A percentile compares a stretch with the other conserved stretches of the same genome.
Conservation (phyloP, 176 grass and related monocot species). For the Cocos nucifera region DNA sequence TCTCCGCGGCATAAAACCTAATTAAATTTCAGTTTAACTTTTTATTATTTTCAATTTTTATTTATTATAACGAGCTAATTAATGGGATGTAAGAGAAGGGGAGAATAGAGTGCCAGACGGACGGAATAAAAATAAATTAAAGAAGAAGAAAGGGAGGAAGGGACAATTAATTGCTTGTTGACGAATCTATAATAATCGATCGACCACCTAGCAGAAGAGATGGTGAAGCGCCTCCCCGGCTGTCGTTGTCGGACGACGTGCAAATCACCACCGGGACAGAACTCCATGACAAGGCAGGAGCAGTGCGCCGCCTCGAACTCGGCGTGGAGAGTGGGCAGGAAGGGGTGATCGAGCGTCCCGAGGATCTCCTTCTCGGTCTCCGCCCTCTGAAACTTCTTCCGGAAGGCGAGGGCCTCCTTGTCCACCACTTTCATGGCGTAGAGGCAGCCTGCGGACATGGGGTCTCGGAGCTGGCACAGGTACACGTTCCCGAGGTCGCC, state of each 20-base stretch:
- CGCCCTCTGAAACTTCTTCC: constrained; percentile 69
- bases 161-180: too few relatives aligned
- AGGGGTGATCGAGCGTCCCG: constrained; percentile 67
- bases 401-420: constrained; percentile 63
- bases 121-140: too few relatives aligned
- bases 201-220: constrained; percentile 43
- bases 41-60: too few relatives aligned
- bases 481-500: constrained; percentile 90
- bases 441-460: constrained; percentile 40
- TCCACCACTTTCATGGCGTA: constrained; percentile 95
- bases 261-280: constrained; percentile 77
- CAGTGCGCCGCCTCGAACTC: constrained; percentile 90
- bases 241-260: constrained; percentile 77
- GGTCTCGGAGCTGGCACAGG: constrained; percentile 55
- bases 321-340: constrained; percentile 75
- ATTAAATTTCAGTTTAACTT: too few relatives aligned
- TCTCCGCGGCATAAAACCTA: constrained; percentile 14
- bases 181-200: too few relatives aligned
- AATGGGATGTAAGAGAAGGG: too few relatives aligned
- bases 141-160: too few relatives aligned
- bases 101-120: too few relatives aligned
- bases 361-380: constrained; percentile 85
- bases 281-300: constrained; percentile 92
- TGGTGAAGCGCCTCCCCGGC: constrained; percentile 43
- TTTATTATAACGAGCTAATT: too few relatives aligned